Evolutionary conservation across 1,284 basidiomycete species (phyloP), one percentile per base, ranked within the genome.

Genomic region (Malassezia caprae): DNA sequence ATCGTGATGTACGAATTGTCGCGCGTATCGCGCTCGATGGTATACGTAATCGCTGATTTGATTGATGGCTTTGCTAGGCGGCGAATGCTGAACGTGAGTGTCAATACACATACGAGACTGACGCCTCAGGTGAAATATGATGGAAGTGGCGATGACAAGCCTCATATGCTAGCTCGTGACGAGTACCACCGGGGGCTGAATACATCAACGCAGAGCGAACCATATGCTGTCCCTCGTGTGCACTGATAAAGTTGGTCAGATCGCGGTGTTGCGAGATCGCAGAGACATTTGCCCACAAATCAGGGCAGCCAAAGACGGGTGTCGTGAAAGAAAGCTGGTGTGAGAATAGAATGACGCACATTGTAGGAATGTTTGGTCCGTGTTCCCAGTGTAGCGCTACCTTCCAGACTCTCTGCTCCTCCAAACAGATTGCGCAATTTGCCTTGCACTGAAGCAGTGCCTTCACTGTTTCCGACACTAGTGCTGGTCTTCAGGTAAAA

Each of bases 401-500:
- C 87, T 69, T 91, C 87, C 55, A 98, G 78, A 0, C 82, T 82
- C 76, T 99, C 94, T 19, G 86, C 91, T 2, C 89, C 88, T 24
- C 94, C 93, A 65, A 96, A 86, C 5, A 87, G 81, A 76, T 98
- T 98, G 4, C 69, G 62, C 4, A 73, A 45, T 10, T 62, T 53
- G 6, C 66, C 72, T 48, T 73, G 70, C 8, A 74, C 51, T 1
- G 57, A 60, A 10, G 68, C 72, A 51, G 79, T 88, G 8, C 89
- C 93, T 75, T 96, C 93, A 48, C 86, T 87, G 54, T 94, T 90
- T 8, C 94, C 94, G 4, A 96, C 80, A 69, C 96, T 90, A 1
- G 93, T 96, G 1, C 87, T 82, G 0, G 85, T 89, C 67, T 87
- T 90, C 21, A 93, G 72, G 67, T 83, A 90, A 64, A 86, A 83